Percentiles rank a stretch among this genome's conserved stretches.
These are phyloP conservation scores for Pythium volutum DNA, from an alignment of 352 stramenopile genomes.

Conservation along the genomic window DNA sequence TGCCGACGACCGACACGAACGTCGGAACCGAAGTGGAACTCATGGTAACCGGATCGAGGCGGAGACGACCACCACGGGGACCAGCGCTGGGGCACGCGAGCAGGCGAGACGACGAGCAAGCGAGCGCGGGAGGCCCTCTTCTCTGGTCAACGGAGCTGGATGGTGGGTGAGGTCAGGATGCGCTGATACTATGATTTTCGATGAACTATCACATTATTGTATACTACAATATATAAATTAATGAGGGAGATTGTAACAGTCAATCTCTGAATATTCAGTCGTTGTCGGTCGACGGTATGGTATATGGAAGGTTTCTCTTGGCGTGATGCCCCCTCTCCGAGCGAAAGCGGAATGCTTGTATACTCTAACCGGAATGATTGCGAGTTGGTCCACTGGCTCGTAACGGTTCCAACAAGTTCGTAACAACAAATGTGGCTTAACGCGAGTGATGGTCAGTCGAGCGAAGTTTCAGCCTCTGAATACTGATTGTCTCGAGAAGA, in stretches of 20 bases:
- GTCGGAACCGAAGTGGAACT: not conserved
- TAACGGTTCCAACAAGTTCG: not conserved
- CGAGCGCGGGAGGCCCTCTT: not conserved
- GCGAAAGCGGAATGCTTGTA: not conserved
- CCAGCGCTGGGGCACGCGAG: not conserved
- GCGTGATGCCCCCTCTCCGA: not conserved
- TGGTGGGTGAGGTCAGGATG: not conserved
- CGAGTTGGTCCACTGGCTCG: not conserved
- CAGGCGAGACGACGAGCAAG: not conserved
- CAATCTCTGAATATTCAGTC: not conserved
- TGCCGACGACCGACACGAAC: not conserved
- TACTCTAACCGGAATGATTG: not conserved
- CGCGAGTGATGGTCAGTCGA: not conserved
- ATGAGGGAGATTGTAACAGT: not conserved
- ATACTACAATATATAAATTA: not conserved
- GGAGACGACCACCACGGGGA: not conserved
- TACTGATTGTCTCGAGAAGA: no score
- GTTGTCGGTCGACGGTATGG: no score
- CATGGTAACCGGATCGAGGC: no score
- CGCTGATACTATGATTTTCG: not conserved
- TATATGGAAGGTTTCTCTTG: not conserved
- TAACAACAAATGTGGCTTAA: not conserved
- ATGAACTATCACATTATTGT: not conserved
- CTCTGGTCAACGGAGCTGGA: not conserved
- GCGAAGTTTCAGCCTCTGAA: not conserved